Evolutionary conservation across 345 rosid genomes (phyloP).

Genomic region (Syzygium oleosum): DNA sequence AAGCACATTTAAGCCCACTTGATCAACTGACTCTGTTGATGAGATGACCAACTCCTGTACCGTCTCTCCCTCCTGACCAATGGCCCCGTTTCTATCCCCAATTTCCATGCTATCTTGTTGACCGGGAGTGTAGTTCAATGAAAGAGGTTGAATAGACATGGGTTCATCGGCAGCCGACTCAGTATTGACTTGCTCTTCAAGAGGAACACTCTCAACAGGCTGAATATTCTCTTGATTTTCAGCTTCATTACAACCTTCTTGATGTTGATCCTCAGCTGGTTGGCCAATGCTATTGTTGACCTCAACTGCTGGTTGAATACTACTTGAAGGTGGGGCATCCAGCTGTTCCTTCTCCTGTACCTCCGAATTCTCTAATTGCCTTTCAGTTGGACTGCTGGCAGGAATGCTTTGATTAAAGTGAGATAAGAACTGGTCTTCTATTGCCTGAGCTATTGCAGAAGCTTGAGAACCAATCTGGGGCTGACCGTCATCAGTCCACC

Average conservation of each 20-base stretch:
- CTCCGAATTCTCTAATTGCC: conserved; percentile 54
- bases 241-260: conserved; percentile 32
- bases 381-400: conserved; percentile 33
- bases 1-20: conserved; percentile 21
- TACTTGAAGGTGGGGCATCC: conserved; percentile 30
- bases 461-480: conserved; percentile 78
- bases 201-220: conserved; percentile 24
- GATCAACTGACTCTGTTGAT: conserved; percentile 28
- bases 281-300: conserved; percentile 34
- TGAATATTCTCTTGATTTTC: conserved; percentile 22
- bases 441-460: conserved; percentile 77
- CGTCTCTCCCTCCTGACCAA: conserved; percentile 29
- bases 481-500: conserved; percentile 97
- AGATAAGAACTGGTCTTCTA: conserved; percentile 79
- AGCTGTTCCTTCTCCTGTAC: conserved; percentile 50
- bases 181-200: conserved; percentile 23
- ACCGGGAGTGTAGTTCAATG: conserved; percentile 41
- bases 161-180: conserved; percentile 17
- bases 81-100: conserved; percentile 44
- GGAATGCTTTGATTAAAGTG: conserved; percentile 46
- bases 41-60: conserved; percentile 35
- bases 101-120: conserved; percentile 66
- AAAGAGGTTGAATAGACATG: conserved; percentile 41
- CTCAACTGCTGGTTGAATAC: conserved; percentile 29
- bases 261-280: conserved; percentile 44